Percentiles rank a stretch among this genome's conserved stretches.
Conservation (phyloP, 495 filamentous ascomycete genomes). For the Aspergillus sparsus region DNA sequence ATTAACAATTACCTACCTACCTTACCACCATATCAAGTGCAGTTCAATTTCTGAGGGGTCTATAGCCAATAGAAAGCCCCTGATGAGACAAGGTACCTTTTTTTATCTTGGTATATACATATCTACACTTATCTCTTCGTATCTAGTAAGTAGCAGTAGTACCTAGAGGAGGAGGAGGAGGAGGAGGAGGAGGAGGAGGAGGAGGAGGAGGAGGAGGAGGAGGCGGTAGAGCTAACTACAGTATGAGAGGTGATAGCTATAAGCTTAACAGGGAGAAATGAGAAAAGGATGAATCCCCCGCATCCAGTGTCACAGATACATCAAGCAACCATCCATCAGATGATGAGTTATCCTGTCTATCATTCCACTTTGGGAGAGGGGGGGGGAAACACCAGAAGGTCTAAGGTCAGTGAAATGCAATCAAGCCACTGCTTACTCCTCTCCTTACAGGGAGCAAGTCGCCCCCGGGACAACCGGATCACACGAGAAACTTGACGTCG, state of each 20-base stretch:
- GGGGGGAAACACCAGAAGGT: not conserved
- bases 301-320: constrained; percentile 11
- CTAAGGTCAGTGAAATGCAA: not conserved
- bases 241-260: too few relatives aligned
- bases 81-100: too few relatives aligned
- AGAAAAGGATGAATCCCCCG: constrained; percentile 14
- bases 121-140: too few relatives aligned
- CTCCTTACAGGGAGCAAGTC: not conserved
- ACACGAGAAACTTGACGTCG: constrained; percentile 42
- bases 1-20: not conserved
- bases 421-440: not conserved
- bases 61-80: too few relatives aligned
- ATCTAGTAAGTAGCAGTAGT: too few relatives aligned
- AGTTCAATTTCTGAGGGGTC: too few relatives aligned
- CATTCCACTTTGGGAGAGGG: constrained; percentile 2
- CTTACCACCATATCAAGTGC: not conserved
- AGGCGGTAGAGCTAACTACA: too few relatives aligned
- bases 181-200: too few relatives aligned
- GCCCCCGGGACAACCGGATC: constrained; percentile 31
- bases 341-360: constrained; percentile 11
- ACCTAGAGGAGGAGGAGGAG: too few relatives aligned
- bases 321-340: constrained; percentile 8
- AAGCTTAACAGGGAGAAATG: too few relatives aligned
- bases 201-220: too few relatives aligned
- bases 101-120: too few relatives aligned